Percentiles rank a stretch among this genome's conserved stretches.
These are phyloP conservation scores for Orbilia blumenaviensis DNA, from an alignment of 2,329 filamentous ascomycete genomes.

Conservation along the genomic window DNA sequence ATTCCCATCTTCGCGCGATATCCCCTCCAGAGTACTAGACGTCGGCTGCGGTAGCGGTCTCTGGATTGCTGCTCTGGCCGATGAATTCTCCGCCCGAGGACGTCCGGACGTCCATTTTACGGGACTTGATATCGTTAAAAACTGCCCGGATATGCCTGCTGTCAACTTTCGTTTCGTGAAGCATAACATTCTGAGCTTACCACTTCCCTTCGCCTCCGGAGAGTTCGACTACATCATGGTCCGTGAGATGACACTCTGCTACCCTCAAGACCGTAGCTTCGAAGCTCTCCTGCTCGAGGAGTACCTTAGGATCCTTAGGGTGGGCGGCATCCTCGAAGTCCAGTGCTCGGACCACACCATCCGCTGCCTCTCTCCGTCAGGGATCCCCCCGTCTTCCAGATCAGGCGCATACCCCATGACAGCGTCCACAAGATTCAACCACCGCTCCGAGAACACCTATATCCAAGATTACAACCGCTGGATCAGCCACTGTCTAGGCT, in stretches of 20 bases:
- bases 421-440: constrained; percentile 76
- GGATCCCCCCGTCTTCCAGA: constrained; percentile 63
- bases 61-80: constrained; percentile 74
- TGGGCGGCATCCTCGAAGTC: constrained; percentile 81
- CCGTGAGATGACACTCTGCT: constrained; percentile 56
- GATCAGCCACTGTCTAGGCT: constrained; percentile 78
- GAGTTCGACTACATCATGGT: constrained; percentile 79
- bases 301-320: constrained; percentile 77
- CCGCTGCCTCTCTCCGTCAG: constrained; percentile 71
- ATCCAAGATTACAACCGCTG: constrained; percentile 84
- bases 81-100: constrained; percentile 56
- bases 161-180: constrained; percentile 75
- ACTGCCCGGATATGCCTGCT: constrained; percentile 56
- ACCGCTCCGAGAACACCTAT: constrained; percentile 78
- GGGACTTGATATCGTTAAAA: constrained; percentile 58
- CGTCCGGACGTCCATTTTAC: constrained; percentile 57
- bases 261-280: constrained; percentile 53
- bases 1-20: constrained; percentile 61
- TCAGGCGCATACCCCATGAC: constrained; percentile 85
- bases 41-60: constrained; percentile 86
- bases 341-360: constrained; percentile 76
- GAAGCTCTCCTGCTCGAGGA: constrained; percentile 73
- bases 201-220: constrained; percentile 79
- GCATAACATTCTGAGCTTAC: constrained; percentile 79
- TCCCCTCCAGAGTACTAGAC: constrained; percentile 80